Evolutionary conservation across 306 rosid genomes (phyloP).

Genomic region (Cucumis cinereus): DNA sequence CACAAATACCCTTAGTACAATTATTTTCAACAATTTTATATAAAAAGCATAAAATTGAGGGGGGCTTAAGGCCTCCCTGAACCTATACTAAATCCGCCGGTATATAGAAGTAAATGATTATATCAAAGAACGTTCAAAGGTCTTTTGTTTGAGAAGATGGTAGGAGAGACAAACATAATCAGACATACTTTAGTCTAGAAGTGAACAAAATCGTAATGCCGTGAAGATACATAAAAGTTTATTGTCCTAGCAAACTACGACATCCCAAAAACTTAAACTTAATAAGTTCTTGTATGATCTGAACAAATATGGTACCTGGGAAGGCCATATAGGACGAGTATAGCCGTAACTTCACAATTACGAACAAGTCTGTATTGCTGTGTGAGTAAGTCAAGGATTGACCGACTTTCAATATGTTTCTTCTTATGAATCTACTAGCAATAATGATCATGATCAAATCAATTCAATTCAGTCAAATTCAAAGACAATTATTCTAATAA

Average conservation of each 20-base stretch:
- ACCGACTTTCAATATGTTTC: slow-evolving; percentile 54
- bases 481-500: not conserved
- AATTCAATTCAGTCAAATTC: not conserved
- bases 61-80: too few species aligned
- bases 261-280: not conserved
- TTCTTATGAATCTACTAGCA: slow-evolving; percentile 49
- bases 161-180: not conserved
- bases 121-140: not conserved
- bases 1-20: too few species aligned
- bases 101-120: not conserved
- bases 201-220: not conserved
- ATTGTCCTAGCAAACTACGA: not conserved
- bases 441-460: not conserved
- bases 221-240: not conserved
- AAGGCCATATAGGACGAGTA: slow-evolving; percentile 90
- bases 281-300: not conserved
- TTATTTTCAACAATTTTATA: too few species aligned
- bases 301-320: slow-evolving; percentile 55
- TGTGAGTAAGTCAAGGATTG: slow-evolving; percentile 57
- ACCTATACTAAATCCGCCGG: too few species aligned
- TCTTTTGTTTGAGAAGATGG: not conserved
- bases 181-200: not conserved
- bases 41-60: too few species aligned
- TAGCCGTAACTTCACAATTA: slow-evolving; percentile 84
- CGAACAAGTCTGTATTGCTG: slow-evolving; percentile 61